Evolutionary conservation across 1,139 yeast genomes (phyloP), one percentile per base, ranked within the genome.

Genomic region (Hansenula lynferdii): DNA sequence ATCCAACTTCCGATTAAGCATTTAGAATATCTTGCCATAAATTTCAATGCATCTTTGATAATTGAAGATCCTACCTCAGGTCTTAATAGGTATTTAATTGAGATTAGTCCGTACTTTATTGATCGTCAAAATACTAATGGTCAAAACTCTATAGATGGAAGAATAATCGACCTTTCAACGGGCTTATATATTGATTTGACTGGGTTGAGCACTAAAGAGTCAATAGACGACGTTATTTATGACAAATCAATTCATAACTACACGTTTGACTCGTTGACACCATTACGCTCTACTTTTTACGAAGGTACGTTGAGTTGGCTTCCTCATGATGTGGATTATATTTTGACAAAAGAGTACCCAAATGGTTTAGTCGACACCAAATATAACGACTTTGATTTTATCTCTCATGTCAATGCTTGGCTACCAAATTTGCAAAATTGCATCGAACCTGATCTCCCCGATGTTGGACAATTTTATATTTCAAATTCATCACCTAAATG

Each of bases 1-100:
- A 67, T 82, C 31, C 89, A 82, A 57, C 71, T 82, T 70, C 83
- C 86, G 6, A 72, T 85, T 38, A 65, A 56, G 30, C 81, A 77
- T 42, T 64, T 82, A 38, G 74, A 72, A 48, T 58, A 66, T n/a
- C 48, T 68, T 41, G 77, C 75, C 5, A 60, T 68, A 32, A 50
- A 65, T 15, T 75, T 65, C 56, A 39, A 50, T 31, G 55, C 52
- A 39, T 60, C 70, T 3, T 42, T 71, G 40, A 64, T 81, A 30
- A 62, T 78, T 16, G 80, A 78, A 52, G 72, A 78, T 47, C 75
- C 80, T 3, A 57, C 62, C 10, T 70, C 66, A 40, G 84, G 84
- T 8, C 70, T 69, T 45, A 72, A 75, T 15, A 71, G 73, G 67
- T 70, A 62, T 38, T 65, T 57, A 42, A 52, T 72, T 31, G 76